Evolutionary conservation across 345 rosid genomes (phyloP), one percentile per base, ranked within the genome.

Genomic region (Populus tremula): DNA sequence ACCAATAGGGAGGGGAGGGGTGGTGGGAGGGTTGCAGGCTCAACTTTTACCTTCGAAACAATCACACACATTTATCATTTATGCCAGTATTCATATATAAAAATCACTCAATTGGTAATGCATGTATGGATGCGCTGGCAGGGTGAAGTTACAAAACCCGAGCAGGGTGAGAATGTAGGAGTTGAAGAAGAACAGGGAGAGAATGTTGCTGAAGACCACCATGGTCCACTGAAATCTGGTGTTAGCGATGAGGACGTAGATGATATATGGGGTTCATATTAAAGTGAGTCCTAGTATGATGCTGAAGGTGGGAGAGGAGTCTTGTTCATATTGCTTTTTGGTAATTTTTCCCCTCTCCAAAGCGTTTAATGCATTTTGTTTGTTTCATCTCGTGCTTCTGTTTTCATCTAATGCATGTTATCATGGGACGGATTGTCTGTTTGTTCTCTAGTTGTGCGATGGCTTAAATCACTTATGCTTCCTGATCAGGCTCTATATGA

Each of bases 401-500:
- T 41, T 41, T 41, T 12, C 45, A 41, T 41, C 13, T 0, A 41
- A 41, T 41, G 45, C 45, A 41, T 3, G 45, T 41, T 41, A 41
- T 41, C 3, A 5, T 25, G 21, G 8, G 20, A 1, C 23, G 2
- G 43, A 33, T 5, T 47, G 50, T 47, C 50, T 4, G 16, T 31
- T 31, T 18, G 67, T 27, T 35, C n/a, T 43, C 1, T 45, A 31
- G 38, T 36, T n/a, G 21, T 33, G 7, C 13, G 7, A 69, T 68
- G 47, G 35, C 62, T 3, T 23, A 63, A 13, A 75, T 56, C 49
- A 33, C 20, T 17, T 13, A 5, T 49, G 25, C 23, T 21, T 70
- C 38, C 39, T 78, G 80, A 62, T 77, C 86, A 94, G 98, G 92
- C 94, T 66, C 86, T 92, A 49, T 86, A 90, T 84, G 97, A 92